Base-by-base conservation (phyloP, 164 flowering plant species). In the Piper betle region DNA sequence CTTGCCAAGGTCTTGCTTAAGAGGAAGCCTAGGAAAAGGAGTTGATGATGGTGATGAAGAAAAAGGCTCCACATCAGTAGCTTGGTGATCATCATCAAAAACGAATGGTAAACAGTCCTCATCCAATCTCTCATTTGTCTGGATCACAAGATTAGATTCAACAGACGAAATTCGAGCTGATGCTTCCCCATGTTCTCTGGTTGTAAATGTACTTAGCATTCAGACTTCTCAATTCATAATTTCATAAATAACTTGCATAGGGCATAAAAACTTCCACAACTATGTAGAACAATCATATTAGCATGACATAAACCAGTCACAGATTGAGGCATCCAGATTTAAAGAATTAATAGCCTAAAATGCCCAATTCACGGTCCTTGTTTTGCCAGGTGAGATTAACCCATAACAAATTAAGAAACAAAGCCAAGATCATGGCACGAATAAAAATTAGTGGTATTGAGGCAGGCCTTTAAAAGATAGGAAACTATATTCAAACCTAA, bases 91-190 rank as follows among this genome's bases (percentile, higher is more conserved):
- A 66, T 88, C 91, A 74, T 88, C 96, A 25, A 87, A 66, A 62
- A 70, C 60, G 71, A 87, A 87, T 55, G 96, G 93, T 65, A 91
- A 67, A 69, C 75, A 78, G 73, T 90, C 91, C 66, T 91, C 99
- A 68, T 81, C 89, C 71, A 82, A 79, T 72, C 60, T 77, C 67
- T 80, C 95, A 39, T 78, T 84, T 37, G 65, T 65, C 37, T 75
- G 80, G 65, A 77, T 77, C 52, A 40, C 69, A 52, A 70, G 72
- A 68, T 64, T 72, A 56, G 68, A 61, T 58, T 74, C 84, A 62
- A 79, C 70, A n/a, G 61, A 60, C 38, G 81, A 69, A 72, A 74
- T 74, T 55, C 64, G 48, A 71, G 68, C 72, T 40, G 72, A 65
- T 42, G 75, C 60, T 42, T 48, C 68, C 59, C 64, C 71, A 65